Base-by-base conservation (phyloP, 2,329 filamentous ascomycete genomes). In the Byssoonygena ceratinophila region DNA sequence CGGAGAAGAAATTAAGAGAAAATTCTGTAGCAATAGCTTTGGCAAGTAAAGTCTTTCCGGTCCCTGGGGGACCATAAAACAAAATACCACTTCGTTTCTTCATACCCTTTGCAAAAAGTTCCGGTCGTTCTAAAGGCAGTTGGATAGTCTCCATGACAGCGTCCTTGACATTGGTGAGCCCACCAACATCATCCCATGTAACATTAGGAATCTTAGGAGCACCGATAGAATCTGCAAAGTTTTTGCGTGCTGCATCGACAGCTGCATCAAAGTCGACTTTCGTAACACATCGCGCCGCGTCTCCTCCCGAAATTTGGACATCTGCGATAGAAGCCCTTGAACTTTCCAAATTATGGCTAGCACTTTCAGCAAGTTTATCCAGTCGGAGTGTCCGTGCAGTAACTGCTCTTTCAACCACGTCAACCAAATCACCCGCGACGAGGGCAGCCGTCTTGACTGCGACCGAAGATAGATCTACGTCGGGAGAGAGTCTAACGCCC, bases 1-100 rank as follows among this genome's bases (percentile, higher is more conserved):
- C 85, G 32, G 92, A 98, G 70, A 98, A 97, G 76, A 98, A 98
- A 78, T 98, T 98, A 79, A 92, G 91, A 55, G 92, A 86, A 68
- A 91, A 97, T 77, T 98, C 92, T 74, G 97, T 98, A 74, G 92
- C 92, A 61, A 98, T 92, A 62, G 92, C 92, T 81, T 98, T 98
- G 69, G 92, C 92, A 76, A 98, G 85, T 77, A 98, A 82, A 56
- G 92, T 98, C 80, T 98, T 98, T 94, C 92, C 92, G 67, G 94
- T 98, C 91, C 92, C 92, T 61, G 92, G 92, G 58, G 94, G 92
- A 60, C 92, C 94, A 67, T 96, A 98, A 79, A 98, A 98, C 59
- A 98, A 79, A 58, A 98, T 92, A 86, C 92, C 92, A 65, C 91
- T 88, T 60, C 92, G 97, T 57, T 92, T 92, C 57, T 90, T 96